Evolutionary conservation across 257 asterid genomes (phyloP), one percentile per base, ranked within the genome.

Genomic region (Fraxinus cuspidata): DNA sequence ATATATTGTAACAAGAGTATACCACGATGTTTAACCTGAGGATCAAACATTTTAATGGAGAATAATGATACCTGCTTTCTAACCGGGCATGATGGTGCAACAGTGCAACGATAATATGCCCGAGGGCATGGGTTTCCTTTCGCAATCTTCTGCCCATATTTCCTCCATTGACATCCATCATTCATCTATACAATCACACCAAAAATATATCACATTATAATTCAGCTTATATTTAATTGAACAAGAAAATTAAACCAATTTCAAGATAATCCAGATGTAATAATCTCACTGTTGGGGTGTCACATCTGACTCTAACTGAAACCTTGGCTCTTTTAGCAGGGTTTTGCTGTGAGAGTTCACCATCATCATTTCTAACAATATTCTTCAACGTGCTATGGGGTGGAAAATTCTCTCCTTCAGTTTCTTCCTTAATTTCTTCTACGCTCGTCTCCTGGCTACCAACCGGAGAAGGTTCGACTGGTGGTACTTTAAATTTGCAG

Each of bases 141-240:
- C 2, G 99, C 90, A 56, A 91, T 88, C 89, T 95, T 95, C 58
- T 95, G 99, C 9, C 99, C 99, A 51, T 95, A 95, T 86, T 95
- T 95, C 73, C 99, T 90, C 99, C 99, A 95, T 85, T 95, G 99
- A 53, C 99, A 95, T 15, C 99, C 99, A 85, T 93, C 99, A 77
- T 87, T 91, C 98, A 95, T 93, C 97, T 93, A 73, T 40, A 40
- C 64, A 58, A 21, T 7, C 2, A 37, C 15, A 25, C 40, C 37
- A 72, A 29, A 70, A 13, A 2, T 31, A 47, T 42, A 5, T 25
- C 67, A 72, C 23, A 47, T 27, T 72, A 6, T 12, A 2, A 11
- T n/a, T 19, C 18, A 21, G 60, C 53, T 40, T 68, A 28, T 31
- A 27, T 25, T 19, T 21, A 9, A 27, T 8, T 9, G 0, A 34